Base-by-base conservation (phyloP, 2,329 filamentous ascomycete species). In the Elsinoe batatas region DNA sequence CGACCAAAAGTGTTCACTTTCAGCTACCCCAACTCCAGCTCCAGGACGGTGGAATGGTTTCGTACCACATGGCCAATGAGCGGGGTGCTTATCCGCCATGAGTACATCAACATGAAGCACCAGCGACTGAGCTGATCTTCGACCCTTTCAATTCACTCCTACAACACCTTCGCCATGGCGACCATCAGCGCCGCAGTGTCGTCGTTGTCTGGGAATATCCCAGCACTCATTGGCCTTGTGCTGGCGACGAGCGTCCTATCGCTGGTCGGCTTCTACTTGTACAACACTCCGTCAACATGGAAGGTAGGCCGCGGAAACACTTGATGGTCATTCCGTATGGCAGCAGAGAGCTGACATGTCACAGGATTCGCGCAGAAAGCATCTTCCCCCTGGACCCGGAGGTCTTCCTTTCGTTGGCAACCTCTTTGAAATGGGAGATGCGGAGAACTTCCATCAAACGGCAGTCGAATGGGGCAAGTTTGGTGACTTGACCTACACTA, bases 361-460 rank as follows among this genome's bases (percentile, higher is more conserved):
- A 5, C 33, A 68, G 64, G 67, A 69, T 36, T 53, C 61, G 2
- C 63, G 67, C 36, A 59, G 66, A 11, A 64, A 64, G 11, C 63
- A 70, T 47, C 64, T 72, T 0, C 71, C 71, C 5, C 71, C 69
- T 5, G 70, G 71, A 2, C 71, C 70, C 0, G 63, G 61, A 54
- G 71, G 70, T 1, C 64, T 71, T 2, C 71, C 71, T 2, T 68
- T 73, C 37, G 62, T 73, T 1, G 71, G 71, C 0, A 71, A 69
- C 53, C 63, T 71, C 32, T 60, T 70, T 38, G 68, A 71, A 43
- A 64, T 72, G 2, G 62, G 64, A 13, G 66, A 71, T 33, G 64
- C 64, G 5, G 69, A 72, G 47, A 56, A 54, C 11, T 47, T 65
- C 0, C 62, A 59, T 0, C 54, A 58, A 17, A 68, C 69, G 59